A percentile compares a stretch with the other conserved stretches of the same genome.
These are phyloP conservation scores for Lachnellula willkommii DNA, from an alignment of 2,329 filamentous ascomycete species.

Conservation along the genomic window DNA sequence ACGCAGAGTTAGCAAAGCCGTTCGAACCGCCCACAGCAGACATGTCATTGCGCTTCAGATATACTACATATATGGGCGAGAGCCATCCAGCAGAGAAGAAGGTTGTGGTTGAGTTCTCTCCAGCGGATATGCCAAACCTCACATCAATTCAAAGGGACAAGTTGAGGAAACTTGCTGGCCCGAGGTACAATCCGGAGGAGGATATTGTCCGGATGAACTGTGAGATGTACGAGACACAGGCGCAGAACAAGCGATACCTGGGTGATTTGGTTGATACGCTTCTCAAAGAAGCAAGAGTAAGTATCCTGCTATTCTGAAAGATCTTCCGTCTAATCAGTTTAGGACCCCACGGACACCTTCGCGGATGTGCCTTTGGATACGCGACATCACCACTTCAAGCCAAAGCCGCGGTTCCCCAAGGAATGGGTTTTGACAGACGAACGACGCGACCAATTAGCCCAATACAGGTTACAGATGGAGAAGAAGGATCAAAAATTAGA, in stretches of 20 bases:
- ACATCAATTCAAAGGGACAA: conserved; percentile 66
- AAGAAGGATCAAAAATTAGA: conserved; percentile 50
- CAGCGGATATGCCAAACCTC: conserved; percentile 64
- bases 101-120: conserved; percentile 86
- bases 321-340: conserved; percentile 17
- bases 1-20: conserved; percentile 71
- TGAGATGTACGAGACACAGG: conserved; percentile 80
- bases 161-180: conserved; percentile 78
- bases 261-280: conserved; percentile 71
- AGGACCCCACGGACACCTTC: conserved; percentile 74
- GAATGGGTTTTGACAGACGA: conserved; percentile 75
- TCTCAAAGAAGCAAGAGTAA: conserved; percentile 65
- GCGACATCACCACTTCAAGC: conserved; percentile 71
- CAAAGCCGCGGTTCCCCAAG: conserved; percentile 66
- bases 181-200: conserved; percentile 80
- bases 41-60: conserved; percentile 83
- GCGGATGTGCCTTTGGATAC: conserved; percentile 85
- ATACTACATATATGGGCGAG: conserved; percentile 95
- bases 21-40: conserved; percentile 65
- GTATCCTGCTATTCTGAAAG: conserved; percentile 10
- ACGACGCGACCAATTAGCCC: conserved; percentile 60
- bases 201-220: conserved; percentile 83
- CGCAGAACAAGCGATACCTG: conserved; percentile 96
- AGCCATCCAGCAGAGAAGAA: conserved; percentile 86
- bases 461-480: conserved; percentile 47